Base-by-base conservation (phyloP, 257 asterid species). In the Plantago ovata region DNA sequence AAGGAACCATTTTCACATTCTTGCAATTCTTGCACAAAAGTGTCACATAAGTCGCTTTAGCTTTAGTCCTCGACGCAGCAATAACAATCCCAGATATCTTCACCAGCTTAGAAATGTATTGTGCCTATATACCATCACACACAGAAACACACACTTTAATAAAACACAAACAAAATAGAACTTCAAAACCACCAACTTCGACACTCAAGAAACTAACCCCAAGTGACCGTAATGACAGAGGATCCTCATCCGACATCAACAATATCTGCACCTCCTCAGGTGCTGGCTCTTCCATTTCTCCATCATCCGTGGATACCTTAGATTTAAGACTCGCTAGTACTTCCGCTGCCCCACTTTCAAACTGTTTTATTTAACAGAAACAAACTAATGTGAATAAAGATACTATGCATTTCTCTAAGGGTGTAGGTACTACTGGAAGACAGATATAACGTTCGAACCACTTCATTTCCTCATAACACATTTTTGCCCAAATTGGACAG, bases 31-130 rank as follows among this genome's bases (percentile, higher is more conserved):
- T 89, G 58, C 98, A 93, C 71, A 93, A 65, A 74, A 89, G 74
- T 44, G 95, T 86, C 63, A 93, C 96, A 60, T 89, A 89, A 53
- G 97, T 86, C 15, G 98, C 98, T 75, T 93, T 93, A 4, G 97
- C 98, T 73, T 86, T 93, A 28, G 96, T 89, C 81, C 95, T 93
- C 55, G 98, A 93, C 46, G 98, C 97, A 62, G 98, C 98, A 75
- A 93, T 93, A 60, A 79, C 87, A 55, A 93, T 93, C 53, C 97
- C 98, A 50, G 97, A 93, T 67, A 89, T 67, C 75, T 89, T 93
- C 43, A 93, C 97, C 68, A 93, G 72, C 70, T 84, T 89, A 10
- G 98, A 93, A 61, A 93, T 89, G 60, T 62, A 84, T 71, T 93
- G 97, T 39, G 95, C 97, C 98, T 92, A 64, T 52, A 73, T 4